Evolutionary conservation across 2,329 filamentous ascomycete species (phyloP).

Genomic region (Sporothrix euskadiensis): DNA sequence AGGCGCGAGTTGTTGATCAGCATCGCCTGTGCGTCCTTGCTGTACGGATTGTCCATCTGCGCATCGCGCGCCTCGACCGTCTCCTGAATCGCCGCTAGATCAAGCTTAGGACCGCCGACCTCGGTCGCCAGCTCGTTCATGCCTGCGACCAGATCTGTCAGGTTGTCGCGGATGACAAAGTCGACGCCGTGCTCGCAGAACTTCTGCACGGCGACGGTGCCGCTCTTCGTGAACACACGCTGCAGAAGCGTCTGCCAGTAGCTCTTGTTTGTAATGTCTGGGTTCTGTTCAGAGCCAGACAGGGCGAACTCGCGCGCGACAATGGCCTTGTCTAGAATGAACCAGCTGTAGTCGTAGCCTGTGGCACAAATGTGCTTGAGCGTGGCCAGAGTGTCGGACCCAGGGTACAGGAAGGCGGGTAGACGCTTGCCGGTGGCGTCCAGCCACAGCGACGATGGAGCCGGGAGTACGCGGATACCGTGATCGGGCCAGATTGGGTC

Average conservation of each 20-base stretch:
- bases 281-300: slow-evolving; percentile 65
- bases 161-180: slow-evolving; percentile 59
- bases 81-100: slow-evolving; percentile 47
- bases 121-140: slow-evolving; percentile 59
- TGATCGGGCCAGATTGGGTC: slow-evolving; percentile 62
- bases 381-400: slow-evolving; percentile 58
- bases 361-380: slow-evolving; percentile 61
- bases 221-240: slow-evolving; percentile 54
- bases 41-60: slow-evolving; percentile 58
- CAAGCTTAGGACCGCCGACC: slow-evolving; percentile 50
- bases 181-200: slow-evolving; percentile 61
- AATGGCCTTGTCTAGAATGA: slow-evolving; percentile 59
- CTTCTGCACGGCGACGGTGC: slow-evolving; percentile 56
- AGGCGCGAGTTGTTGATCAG: slow-evolving; percentile 57
- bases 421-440: slow-evolving; percentile 61
- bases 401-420: slow-evolving; percentile 58
- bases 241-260: slow-evolving; percentile 52
- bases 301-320: slow-evolving; percentile 63
- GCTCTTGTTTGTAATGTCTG: slow-evolving; percentile 60
- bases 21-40: slow-evolving; percentile 64
- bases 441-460: slow-evolving; percentile 63
- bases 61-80: slow-evolving; percentile 55
- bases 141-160: slow-evolving; percentile 55
- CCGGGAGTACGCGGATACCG: slow-evolving; percentile 61
- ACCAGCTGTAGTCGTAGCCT: slow-evolving; percentile 65